These are phyloP conservation scores for Amanita rimosa DNA, from an alignment of 768 basidiomycete species.

Conservation along the genomic window DNA sequence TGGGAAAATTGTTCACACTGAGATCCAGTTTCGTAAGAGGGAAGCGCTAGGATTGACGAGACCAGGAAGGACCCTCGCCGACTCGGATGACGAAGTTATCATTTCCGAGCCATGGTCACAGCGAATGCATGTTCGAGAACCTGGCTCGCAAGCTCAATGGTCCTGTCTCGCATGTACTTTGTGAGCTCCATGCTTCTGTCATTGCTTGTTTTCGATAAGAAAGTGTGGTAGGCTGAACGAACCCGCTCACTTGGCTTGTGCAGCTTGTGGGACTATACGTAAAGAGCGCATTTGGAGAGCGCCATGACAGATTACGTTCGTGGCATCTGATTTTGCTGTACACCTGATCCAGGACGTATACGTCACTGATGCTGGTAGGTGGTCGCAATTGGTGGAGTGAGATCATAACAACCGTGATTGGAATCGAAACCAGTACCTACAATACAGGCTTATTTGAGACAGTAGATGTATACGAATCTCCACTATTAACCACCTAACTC, in stretches of 20 bases:
- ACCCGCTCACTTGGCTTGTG: slow-evolving; percentile 43
- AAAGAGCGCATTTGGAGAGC: slow-evolving; percentile 22
- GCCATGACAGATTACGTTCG: not conserved
- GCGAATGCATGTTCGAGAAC: not conserved
- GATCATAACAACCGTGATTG: no score
- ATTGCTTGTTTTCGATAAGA: slow-evolving; percentile 4
- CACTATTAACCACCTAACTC: no score
- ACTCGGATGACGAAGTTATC: slow-evolving; percentile 5
- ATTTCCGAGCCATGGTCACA: slow-evolving; percentile 4
- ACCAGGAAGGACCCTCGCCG: slow-evolving; percentile 16
- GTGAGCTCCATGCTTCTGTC: slow-evolving; percentile 25
- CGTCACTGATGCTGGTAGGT: no score
- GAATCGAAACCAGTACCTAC: no score
- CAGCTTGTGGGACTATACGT: slow-evolving; percentile 45
- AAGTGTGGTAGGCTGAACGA: slow-evolving; percentile 34
- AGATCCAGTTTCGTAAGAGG: slow-evolving; percentile 33
- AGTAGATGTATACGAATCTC: no score
- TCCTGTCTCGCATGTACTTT: slow-evolving; percentile 51
- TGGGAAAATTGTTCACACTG: slow-evolving; percentile 28
- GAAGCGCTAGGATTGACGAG: slow-evolving; percentile 31
- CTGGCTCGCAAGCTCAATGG: slow-evolving; percentile 26
- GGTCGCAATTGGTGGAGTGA: no score
- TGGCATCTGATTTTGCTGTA: no score
- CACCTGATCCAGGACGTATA: no score
- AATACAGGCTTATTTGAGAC: no score